These are phyloP conservation scores for Beauveria sp. DNA, from an alignment of 2,329 filamentous ascomycete genomes.

Conservation along the genomic window DNA sequence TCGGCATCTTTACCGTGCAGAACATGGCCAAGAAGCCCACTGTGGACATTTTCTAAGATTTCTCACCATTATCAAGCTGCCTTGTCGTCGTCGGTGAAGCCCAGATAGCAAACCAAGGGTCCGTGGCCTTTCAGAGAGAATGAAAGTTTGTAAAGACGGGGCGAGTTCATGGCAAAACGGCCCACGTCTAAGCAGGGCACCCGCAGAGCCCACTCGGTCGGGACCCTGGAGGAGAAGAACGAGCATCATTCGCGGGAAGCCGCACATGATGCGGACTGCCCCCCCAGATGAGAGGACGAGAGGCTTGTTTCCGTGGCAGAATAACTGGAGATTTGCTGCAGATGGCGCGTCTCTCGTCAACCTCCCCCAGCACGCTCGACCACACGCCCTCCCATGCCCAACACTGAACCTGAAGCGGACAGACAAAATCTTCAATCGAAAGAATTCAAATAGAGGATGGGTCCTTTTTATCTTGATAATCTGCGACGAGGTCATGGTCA, in stretches of 20 bases:
- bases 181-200: not conserved
- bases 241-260: not conserved
- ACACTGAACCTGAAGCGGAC: not conserved
- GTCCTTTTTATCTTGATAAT: not conserved
- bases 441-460: not conserved
- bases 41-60: not conserved
- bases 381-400: conserved; percentile 4
- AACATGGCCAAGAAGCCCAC: not conserved
- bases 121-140: not conserved
- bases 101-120: not conserved
- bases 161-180: not conserved
- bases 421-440: not conserved
- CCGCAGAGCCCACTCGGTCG: not conserved
- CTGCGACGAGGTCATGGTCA: not conserved
- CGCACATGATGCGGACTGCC: not conserved
- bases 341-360: conserved; percentile 5
- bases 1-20: not conserved
- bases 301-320: conserved; percentile 5
- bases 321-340: conserved; percentile 1
- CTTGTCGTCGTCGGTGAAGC: conserved; percentile 1
- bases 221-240: not conserved
- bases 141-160: not conserved
- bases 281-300: not conserved
- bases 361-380: not conserved
- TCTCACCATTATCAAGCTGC: no score